phyloP scores from a whole-genome alignment of 108 stramenopile genomes.

The Pseudonitzschia multiseries region DNA sequence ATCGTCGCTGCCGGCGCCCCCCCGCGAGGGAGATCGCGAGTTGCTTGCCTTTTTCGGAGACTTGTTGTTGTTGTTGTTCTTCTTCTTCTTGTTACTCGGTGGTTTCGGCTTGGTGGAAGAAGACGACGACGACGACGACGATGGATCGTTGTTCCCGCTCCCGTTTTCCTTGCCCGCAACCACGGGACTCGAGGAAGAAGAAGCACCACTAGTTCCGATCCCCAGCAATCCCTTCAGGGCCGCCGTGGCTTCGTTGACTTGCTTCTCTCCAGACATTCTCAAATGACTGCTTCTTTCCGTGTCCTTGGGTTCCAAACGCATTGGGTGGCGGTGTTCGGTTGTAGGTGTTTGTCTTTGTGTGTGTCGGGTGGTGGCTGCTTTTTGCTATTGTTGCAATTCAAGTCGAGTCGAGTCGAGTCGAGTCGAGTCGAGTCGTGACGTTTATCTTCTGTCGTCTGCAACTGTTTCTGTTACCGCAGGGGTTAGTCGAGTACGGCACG shows the following conservation, averaged over 20 bases:
- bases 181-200: too few species aligned
- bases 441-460: too few species aligned
- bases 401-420: neutral
- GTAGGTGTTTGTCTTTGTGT: neutral
- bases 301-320: neutral
- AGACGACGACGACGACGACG: too few species aligned
- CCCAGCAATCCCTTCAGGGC: conserved; percentile 54
- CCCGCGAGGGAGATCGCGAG: too few species aligned
- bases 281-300: conserved; percentile 1
- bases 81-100: too few species aligned
- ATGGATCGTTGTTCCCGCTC: neutral
- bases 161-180: neutral
- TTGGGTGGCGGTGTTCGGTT: neutral
- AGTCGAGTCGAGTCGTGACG: neutral
- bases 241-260: conserved; percentile 47
- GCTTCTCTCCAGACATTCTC: conserved; percentile 3
- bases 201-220: conserved; percentile 43
- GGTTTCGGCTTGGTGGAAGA: too few species aligned
- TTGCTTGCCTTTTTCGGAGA: too few species aligned
- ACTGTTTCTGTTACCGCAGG: too few species aligned
- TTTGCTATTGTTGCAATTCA: too few species aligned
- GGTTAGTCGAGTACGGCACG: too few species aligned
- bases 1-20: too few species aligned
- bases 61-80: too few species aligned
- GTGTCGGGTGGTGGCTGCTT: neutral